phyloP scores from a whole-genome alignment of 2,329 filamentous ascomycete species.

The Hypoxylon sp. region DNA sequence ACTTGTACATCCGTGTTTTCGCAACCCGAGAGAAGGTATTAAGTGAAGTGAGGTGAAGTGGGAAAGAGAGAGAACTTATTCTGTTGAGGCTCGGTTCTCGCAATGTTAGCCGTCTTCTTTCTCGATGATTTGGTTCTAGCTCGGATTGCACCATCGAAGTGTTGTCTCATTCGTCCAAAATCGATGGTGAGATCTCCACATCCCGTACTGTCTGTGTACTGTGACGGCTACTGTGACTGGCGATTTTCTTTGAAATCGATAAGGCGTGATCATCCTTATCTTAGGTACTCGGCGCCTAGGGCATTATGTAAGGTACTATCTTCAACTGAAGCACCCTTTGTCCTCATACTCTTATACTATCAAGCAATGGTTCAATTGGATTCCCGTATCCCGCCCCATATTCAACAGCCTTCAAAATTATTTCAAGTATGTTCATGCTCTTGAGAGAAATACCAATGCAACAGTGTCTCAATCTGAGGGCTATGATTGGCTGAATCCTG shows the following conservation, averaged over 20 bases:
- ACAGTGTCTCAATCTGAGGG: neutral
- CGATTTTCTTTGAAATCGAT: neutral
- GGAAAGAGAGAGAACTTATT: slow-evolving; percentile 39
- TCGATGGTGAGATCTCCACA: slow-evolving; percentile 31
- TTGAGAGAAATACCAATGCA: neutral
- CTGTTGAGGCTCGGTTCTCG: slow-evolving; percentile 48
- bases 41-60: slow-evolving; percentile 49
- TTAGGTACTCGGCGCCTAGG: neutral
- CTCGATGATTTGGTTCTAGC: slow-evolving; percentile 49
- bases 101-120: slow-evolving; percentile 39
- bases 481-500: slow-evolving; percentile 20
- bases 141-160: slow-evolving; percentile 51
- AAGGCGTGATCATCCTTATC: neutral
- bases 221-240: slow-evolving; percentile 25
- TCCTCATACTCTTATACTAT: neutral
- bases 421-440: neutral
- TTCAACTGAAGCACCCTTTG: neutral
- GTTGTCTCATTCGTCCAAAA: slow-evolving; percentile 37
- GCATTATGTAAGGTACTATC: too few relatives aligned
- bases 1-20: slow-evolving; percentile 12
- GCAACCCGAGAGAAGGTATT: slow-evolving; percentile 14
- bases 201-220: slow-evolving; percentile 16
- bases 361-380: too few relatives aligned
- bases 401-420: neutral
- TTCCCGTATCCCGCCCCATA: neutral